phyloP scores from a whole-genome alignment of 306 rosid species.

The Gleditsia sinensis region DNA sequence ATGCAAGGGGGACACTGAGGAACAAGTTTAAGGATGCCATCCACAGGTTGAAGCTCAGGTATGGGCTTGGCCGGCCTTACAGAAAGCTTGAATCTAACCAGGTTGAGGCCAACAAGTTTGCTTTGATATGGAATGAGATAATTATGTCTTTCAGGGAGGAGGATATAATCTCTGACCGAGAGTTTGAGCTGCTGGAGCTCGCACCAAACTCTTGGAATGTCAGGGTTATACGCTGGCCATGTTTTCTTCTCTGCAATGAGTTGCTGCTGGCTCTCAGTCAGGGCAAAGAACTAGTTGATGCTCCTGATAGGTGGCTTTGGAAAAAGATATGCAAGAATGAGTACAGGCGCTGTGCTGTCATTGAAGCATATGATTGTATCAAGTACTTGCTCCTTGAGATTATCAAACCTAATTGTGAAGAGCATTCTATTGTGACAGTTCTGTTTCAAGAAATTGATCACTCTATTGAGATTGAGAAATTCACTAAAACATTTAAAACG shows the following conservation, averaged over 20 bases:
- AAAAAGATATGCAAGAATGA: slow-evolving; percentile 85
- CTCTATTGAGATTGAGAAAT: slow-evolving; percentile 74
- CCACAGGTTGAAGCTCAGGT: slow-evolving; percentile 88
- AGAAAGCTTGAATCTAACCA: slow-evolving; percentile 89
- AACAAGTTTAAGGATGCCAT: slow-evolving; percentile 87
- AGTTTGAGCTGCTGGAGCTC: slow-evolving; percentile 85
- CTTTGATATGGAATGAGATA: slow-evolving; percentile 96
- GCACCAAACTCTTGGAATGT: slow-evolving; percentile 90
- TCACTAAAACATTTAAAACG: slow-evolving; percentile 74
- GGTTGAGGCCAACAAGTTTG: slow-evolving; percentile 88
- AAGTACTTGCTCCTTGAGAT: slow-evolving; percentile 74
- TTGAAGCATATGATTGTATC: slow-evolving; percentile 81
- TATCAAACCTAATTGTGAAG: slow-evolving; percentile 66
- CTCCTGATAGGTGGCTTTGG: slow-evolving; percentile 78
- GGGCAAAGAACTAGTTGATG: slow-evolving; percentile 85
- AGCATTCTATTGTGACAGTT: slow-evolving; percentile 83
- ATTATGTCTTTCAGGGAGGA: slow-evolving; percentile 89
- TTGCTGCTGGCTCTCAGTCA: slow-evolving; percentile 90
- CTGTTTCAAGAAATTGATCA: slow-evolving; percentile 89
- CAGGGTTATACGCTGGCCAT: slow-evolving; percentile 94
- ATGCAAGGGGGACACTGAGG: slow-evolving; percentile 75
- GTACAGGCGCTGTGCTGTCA: slow-evolving; percentile 87
- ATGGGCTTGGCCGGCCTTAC: slow-evolving; percentile 90
- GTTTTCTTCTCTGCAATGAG: slow-evolving; percentile 96
- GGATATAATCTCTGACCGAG: slow-evolving; percentile 86